Evolutionary conservation across 768 basidiomycete species (phyloP), one percentile per base, ranked within the genome.

Genomic region (Filobasidium floriforme): DNA sequence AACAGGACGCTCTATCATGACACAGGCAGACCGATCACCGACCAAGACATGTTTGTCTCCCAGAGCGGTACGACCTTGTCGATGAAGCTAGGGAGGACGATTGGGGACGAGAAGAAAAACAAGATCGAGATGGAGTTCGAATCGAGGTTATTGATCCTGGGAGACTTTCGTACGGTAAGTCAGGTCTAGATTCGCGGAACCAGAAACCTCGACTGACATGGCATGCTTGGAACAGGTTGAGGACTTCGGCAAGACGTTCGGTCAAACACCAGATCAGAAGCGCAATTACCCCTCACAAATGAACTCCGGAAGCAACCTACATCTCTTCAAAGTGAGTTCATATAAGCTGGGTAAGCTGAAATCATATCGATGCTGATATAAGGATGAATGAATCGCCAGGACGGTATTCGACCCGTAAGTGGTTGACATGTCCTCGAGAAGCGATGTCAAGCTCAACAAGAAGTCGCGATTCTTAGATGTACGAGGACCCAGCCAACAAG

Each of bases 401-500:
- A 85, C 24, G 89, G 89, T 19, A 92, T 92, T 81, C 90, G 91
- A 75, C 90, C 90, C 15, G 65, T 66, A 29, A 60, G 65, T 51
- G 7, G 28, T 5, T 3, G 46, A 52, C 22, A 14, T 44, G 12
- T 49, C 46, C 18, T 22, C 46, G 46, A 2, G 3, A 49, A 22
- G 3, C 46, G 15, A 49, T 15, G 6, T 49, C 46, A 14, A 49
- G 22, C 46, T 18, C 22, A 37, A 12, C 46, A 22, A 14, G 43
- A 32, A 59, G 28, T 19, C 41, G 24, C 28, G 41, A 22, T 18
- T 40, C 10, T 22, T 49, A 74, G 75, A 94, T 96, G 92, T 96
- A 92, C 92, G 92, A 94, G 80, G 92, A 94, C 76, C 85, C 85
- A 37, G 89, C 90, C 62, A 96, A 96, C 73, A 88, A 89, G 28